phyloP scores from a whole-genome alignment of 306 rosid genomes.

The Malus orientalis region DNA sequence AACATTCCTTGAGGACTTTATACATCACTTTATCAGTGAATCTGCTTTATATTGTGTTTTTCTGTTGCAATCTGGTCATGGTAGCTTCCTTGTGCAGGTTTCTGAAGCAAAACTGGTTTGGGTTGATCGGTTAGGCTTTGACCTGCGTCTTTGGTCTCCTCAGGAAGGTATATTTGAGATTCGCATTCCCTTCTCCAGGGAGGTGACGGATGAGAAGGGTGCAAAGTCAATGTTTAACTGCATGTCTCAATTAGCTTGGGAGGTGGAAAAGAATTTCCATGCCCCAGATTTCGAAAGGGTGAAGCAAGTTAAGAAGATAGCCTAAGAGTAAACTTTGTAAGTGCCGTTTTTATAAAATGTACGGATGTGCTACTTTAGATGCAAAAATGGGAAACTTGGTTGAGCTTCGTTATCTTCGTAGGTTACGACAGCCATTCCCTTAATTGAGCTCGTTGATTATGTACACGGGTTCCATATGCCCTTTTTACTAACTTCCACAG shows the following conservation, averaged over 20 bases:
- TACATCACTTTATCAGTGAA: neutral
- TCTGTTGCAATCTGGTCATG: neutral
- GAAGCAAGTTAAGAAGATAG: conserved; percentile 56
- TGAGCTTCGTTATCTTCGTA: neutral
- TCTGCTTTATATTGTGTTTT: neutral
- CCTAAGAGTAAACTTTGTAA: neutral
- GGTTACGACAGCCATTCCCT: neutral
- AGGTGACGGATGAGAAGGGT: conserved; percentile 76
- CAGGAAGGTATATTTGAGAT: conserved; percentile 54
- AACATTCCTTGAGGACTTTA: neutral
- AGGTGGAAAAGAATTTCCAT: conserved; percentile 70
- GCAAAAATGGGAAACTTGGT: neutral
- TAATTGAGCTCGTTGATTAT: neutral
- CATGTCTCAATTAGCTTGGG: conserved; percentile 96
- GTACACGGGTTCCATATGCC: neutral
- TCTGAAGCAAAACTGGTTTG: conserved; percentile 85
- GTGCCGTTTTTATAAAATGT: neutral
- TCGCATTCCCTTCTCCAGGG: conserved; percentile 84
- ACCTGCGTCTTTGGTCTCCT: conserved; percentile 61
- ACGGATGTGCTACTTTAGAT: neutral
- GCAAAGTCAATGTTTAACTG: conserved; percentile 82
- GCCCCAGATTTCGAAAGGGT: conserved; percentile 58
- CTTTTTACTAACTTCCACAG: neutral
- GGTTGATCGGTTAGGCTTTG: conserved; percentile 85
- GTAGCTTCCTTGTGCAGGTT: conserved; percentile 34